Base-by-base conservation (phyloP, 345 rosid species). In the Arabis hirsuta region DNA sequence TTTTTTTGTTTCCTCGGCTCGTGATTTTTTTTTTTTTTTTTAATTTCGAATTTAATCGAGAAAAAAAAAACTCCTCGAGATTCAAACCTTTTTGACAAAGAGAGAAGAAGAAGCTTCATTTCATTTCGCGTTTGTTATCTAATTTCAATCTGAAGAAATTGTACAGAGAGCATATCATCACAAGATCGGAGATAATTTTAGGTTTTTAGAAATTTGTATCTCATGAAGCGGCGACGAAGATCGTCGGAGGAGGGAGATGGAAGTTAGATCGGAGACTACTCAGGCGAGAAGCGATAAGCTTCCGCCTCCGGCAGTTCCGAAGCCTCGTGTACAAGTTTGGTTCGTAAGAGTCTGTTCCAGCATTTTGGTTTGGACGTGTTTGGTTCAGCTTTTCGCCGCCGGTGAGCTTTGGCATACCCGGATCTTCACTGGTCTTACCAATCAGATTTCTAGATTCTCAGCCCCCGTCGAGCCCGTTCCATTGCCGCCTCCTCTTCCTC, bases 341-440 rank as follows among this genome's bases (percentile, higher is more conserved):
- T 91, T 95, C 70, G 82, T 90, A 2, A 84, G 96, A 71, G 88
- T 91, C 20, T 95, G 99, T 65, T 86, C 97, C 57, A 86, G 85
- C 82, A 91, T 95, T 83, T 80, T 95, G 87, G 69, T 95, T 24
- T 95, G 99, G 99, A 95, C 99, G 29, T 92, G 98, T 81, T 77
- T 91, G 87, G 96, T 95, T 67, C 99, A 95, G 84, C 84, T 91
- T 41, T 80, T 91, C 26, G 85, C 98, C 57, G 88, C 87, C 44
- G 92, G 94, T 9, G 85, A 87, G 91, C 85, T 95, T 45, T 95
- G 99, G 98, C 92, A 76, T 43, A 83, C 92, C 3, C 83, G 81
- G 58, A 74, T 89, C 77, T 55, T 91, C 39, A 65, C 86, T 74
- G 79, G 82, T 65, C 16, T 89, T 1, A 77, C 89, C 68, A 79